Percentiles rank a stretch among this genome's conserved stretches.
phyloP scores from a whole-genome alignment of 2,329 filamentous ascomycete species.

The Colletotrichum sp. region DNA sequence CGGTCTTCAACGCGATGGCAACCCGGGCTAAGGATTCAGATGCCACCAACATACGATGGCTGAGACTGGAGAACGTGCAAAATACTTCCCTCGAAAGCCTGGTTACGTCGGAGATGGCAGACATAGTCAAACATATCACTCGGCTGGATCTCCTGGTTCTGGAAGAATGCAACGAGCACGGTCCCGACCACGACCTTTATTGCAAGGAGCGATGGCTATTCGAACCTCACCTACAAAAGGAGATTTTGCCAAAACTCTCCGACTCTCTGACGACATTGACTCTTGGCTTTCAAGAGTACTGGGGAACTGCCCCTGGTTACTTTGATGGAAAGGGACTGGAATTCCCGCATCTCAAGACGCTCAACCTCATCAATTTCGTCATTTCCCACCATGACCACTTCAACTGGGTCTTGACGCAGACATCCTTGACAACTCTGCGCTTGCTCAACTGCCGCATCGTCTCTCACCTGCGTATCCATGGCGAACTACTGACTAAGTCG shows the following conservation, averaged over 20 bases:
- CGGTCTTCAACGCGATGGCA: constrained; percentile 20
- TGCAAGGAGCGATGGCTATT: constrained; percentile 21
- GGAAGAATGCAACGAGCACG: constrained; percentile 8
- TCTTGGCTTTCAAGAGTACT: constrained; percentile 18
- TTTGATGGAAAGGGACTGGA: constrained; percentile 24
- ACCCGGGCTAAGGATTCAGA: constrained; percentile 4
- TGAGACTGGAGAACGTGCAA: constrained; percentile 25
- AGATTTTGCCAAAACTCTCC: constrained; percentile 16
- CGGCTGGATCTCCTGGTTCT: constrained; percentile 19
- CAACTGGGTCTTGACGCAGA: constrained; percentile 27
- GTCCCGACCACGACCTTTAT: constrained; percentile 19
- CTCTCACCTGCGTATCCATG: neutral
- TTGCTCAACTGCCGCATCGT: constrained; percentile 21
- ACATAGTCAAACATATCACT: constrained; percentile 17
- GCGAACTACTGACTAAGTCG: neutral
- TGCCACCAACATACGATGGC: constrained; percentile 5
- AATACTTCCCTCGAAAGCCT: constrained; percentile 14
- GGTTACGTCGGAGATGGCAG: neutral
- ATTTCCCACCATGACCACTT: constrained; percentile 27
- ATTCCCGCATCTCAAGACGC: constrained; percentile 23
- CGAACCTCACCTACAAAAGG: constrained; percentile 25
- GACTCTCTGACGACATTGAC: constrained; percentile 25
- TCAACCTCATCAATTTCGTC: constrained; percentile 17
- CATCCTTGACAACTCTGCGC: neutral
- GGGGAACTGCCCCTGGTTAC: constrained; percentile 24